A percentile compares a stretch with the other conserved stretches of the same genome.
Evolutionary conservation across 306 rosid genomes (phyloP).

Genomic region (Trifolium pratense): DNA sequence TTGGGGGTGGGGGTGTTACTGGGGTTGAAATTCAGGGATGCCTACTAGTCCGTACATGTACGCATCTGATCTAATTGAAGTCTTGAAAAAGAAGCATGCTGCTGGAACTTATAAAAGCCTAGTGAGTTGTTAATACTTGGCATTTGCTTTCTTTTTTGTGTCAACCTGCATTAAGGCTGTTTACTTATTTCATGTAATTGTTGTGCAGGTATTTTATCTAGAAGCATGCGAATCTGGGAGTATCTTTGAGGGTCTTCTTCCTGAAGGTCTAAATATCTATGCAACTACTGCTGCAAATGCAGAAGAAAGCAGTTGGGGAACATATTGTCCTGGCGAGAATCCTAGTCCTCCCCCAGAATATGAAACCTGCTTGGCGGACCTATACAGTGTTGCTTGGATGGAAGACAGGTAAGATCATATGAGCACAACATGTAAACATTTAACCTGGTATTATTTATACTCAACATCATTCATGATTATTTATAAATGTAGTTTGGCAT

Average conservation of each 20-base stretch:
- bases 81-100: conserved; percentile 79
- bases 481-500: conserved; percentile 21
- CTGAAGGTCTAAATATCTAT: conserved; percentile 77
- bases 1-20: not conserved
- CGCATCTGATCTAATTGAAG: conserved; percentile 69
- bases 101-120: conserved; percentile 78
- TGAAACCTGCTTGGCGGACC: conserved; percentile 87
- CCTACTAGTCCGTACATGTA: conserved; percentile 73
- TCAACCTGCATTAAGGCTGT: conserved; percentile 6
- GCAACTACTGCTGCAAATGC: conserved; percentile 91
- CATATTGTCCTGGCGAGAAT: conserved; percentile 86
- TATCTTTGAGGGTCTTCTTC: conserved; percentile 93
- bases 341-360: conserved; percentile 89
- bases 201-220: conserved; percentile 81
- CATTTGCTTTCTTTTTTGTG: conserved; percentile 22
- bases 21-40: conserved; percentile 67
- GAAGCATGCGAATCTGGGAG: conserved; percentile 99
- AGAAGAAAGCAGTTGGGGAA: conserved; percentile 95
- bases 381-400: conserved; percentile 95
- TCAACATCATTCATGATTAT: conserved; percentile 17
- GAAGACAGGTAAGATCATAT: conserved; percentile 75
- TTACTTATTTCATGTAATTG: conserved; percentile 28
- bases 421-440: conserved; percentile 24
- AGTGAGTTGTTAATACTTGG: conserved; percentile 50
- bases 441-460: conserved; percentile 41